Evolutionary conservation across 768 basidiomycete species (phyloP), one percentile per base, ranked within the genome.

Genomic region (Kwoniella dendrophila): DNA sequence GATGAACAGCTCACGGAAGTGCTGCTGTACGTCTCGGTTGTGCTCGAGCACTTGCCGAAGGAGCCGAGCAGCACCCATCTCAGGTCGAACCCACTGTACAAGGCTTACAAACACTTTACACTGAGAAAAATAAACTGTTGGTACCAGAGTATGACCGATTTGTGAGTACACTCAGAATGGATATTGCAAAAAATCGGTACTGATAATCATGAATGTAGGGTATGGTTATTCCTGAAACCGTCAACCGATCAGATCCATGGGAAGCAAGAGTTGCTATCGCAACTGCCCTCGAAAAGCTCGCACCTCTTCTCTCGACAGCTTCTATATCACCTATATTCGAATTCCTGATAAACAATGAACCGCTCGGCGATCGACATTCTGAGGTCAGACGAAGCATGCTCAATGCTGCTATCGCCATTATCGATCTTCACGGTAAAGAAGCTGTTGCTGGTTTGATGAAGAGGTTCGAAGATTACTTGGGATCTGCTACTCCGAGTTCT

Each of bases 141-240:
- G 87, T 88, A 3, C 93, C 94, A 0, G 91, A 96, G 77, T 97
- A 90, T 72, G 96, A 98, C 76, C 82, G 88, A 84, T 99, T 89
- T 78, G 92, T 92, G 56, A 47, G 88, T 80, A 7, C 45, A 24
- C n/a, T 38, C 20, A 38, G 26, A 3, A 10, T n/a, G 41, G 26
- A 8, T 22, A 2, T 3, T 18, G 24, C 52, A 20, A 29, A n/a
- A 34, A 22, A 3, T 26, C 11, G 12, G 18, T 8, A 20, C 38
- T 58, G 3, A 40, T 55, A 33, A 54, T 22, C 38, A 20, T 1
- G 7, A 40, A n/a, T 12, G n/a, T 64, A 93, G 92, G 96, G 96
- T 16, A 95, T 98, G 90, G 84, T 98, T 52, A 88, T 95, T 51
- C 86, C 90, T 20, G 85, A 87, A 68, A 93, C 87, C 40, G 80